Evolutionary conservation across 1,139 yeast species (phyloP), one percentile per base, ranked within the genome.

Genomic region (Yamadazyma diddensiae): DNA sequence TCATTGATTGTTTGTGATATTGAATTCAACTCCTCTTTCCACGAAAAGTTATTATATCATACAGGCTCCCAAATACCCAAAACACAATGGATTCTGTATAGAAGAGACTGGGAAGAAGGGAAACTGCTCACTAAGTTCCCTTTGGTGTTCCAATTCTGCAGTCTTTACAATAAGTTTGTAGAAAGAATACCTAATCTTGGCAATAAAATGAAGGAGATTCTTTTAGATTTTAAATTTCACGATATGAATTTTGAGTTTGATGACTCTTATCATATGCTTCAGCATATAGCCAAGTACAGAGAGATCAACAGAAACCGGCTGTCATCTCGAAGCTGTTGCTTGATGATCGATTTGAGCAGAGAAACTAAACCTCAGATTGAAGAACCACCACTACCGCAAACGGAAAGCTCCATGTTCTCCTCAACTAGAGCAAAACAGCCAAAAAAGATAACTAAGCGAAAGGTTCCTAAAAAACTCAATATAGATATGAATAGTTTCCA

Each of bases 131-230:
- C 42, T 10, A 47, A 47, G 20, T 34, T 54, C 10, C 65, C 69
- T 2, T 30, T 63, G 29, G 62, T 54, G 0, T 44, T 59, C 28
- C 60, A 57, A 30, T 45, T 54, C 21, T 48, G 46, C 30, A 45
- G 47, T 16, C 34, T 59, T 9, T 33, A 34, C 24, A 41, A 42
- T 24, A 19, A 36, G 3, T 31, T 39, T 29, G n/a, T n/a, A 6
- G 26, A 24, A 1, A 9, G 15, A 16, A 19, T 37, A 3, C 38
- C 41, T 4, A 21, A 31, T 10, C 9, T 15, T 12, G 9, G 24
- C 6, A 19, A 18, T 6, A 20, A 23, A 3, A 3, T 3, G 7
- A 11, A 31, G 2, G 20, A 21, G n/a, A 28, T 53, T 6, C 33
- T 39, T 5, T 19, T 52, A 4, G 65, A 59, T 36, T 28, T 59